phyloP scores from a whole-genome alignment of 2,329 filamentous ascomycete species.

The Nigrospora sphaerica region DNA sequence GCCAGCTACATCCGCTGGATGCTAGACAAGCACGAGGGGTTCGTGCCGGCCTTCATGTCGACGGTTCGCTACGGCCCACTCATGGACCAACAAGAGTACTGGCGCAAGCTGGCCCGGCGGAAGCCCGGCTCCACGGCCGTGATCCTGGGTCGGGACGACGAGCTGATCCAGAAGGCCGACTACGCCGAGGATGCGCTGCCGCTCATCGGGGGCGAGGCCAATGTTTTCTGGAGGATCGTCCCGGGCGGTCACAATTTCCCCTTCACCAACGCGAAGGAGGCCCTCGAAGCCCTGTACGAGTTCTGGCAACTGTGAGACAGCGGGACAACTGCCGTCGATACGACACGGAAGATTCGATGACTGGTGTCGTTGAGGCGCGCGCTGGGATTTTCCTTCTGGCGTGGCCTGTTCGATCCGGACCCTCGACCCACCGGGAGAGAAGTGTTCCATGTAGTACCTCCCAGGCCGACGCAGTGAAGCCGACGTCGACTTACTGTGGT shows the following conservation, averaged over 20 bases:
- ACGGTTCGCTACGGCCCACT: constrained; percentile 48
- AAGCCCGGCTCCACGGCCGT: constrained; percentile 38
- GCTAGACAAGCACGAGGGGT: constrained; percentile 46
- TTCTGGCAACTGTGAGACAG: constrained; percentile 30
- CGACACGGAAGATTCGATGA: too few species aligned
- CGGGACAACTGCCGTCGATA: too few species aligned
- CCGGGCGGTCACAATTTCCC: constrained; percentile 55
- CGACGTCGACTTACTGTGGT: too few species aligned
- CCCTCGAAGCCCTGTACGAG: constrained; percentile 37
- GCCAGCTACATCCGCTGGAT: constrained; percentile 51
- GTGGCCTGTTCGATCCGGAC: too few species aligned
- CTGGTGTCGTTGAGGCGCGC: too few species aligned
- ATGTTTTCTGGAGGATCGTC: constrained; percentile 43
- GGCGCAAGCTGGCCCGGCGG: constrained; percentile 36
- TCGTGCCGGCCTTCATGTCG: constrained; percentile 53
- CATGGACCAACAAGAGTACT: constrained; percentile 42
- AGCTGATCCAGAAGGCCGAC: constrained; percentile 43
- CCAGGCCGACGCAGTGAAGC: too few species aligned
- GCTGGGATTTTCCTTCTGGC: too few species aligned
- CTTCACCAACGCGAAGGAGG: constrained; percentile 42
- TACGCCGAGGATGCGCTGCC: constrained; percentile 43
- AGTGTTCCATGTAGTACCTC: too few species aligned
- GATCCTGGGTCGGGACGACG: constrained; percentile 42
- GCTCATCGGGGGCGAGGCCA: constrained; percentile 40
- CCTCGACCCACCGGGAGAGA: too few species aligned